These are phyloP conservation scores for Magnaporthiopsis poae DNA, from an alignment of 2,329 filamentous ascomycete species.

Conservation along the genomic window DNA sequence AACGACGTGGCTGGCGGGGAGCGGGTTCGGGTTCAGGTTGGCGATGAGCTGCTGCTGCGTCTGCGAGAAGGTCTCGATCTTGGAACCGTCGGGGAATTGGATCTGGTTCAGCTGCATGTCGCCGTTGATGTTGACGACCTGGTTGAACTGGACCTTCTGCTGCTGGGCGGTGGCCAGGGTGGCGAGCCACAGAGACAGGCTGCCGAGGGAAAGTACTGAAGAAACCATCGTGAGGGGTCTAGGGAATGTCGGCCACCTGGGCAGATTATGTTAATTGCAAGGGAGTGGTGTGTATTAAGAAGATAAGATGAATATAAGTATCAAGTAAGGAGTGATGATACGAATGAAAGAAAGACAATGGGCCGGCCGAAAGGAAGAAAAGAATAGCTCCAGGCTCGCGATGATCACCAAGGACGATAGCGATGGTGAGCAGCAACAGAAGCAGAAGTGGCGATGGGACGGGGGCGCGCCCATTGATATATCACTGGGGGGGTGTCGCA, in stretches of 20 bases:
- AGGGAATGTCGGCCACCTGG: conserved; percentile 7
- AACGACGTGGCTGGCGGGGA: neutral
- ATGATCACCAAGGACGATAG: conserved; percentile 1
- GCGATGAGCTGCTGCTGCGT: conserved; percentile 4
- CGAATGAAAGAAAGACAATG: neutral
- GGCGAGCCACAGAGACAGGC: neutral
- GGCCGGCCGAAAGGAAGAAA: conserved; percentile 2
- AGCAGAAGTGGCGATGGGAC: neutral
- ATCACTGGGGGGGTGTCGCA: neutral
- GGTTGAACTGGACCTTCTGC: conserved; percentile 5
- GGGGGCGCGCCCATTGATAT: conserved; percentile 3
- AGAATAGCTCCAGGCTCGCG: conserved; percentile 3
- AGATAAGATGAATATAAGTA: neutral
- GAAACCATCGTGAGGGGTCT: conserved; percentile 1
- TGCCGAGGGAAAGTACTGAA: neutral
- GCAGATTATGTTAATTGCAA: neutral
- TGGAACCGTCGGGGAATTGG: conserved; percentile 2
- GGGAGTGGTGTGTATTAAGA: neutral
- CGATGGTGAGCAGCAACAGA: neutral
- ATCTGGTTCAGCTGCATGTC: conserved; percentile 7
- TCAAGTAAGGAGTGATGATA: neutral
- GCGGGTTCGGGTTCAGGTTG: conserved; percentile 7
- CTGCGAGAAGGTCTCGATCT: conserved; percentile 8
- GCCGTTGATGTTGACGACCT: conserved; percentile 7
- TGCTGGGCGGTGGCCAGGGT: conserved; percentile 2